Conservation (phyloP, 2,329 filamentous ascomycete genomes). For the Microsporum audouinii region DNA sequence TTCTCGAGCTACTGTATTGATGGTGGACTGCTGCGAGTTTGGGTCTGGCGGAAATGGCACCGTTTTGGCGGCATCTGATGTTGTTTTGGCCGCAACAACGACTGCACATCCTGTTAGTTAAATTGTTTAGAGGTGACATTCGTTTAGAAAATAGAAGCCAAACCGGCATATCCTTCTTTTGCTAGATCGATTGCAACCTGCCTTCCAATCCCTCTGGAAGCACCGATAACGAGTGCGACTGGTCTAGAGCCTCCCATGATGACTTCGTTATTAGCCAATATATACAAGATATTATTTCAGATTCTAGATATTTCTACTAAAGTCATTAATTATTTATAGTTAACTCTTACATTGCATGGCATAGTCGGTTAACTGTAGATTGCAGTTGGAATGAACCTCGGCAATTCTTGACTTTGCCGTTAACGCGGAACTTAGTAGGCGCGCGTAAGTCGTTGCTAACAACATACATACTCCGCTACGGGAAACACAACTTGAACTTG, state of each 20-base stretch:
- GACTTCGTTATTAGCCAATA: not conserved
- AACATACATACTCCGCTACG: no score
- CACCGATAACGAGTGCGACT: constrained; percentile 63
- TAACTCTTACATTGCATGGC: no score
- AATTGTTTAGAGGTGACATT: not conserved
- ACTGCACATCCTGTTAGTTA: constrained; percentile 37
- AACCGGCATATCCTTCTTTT: constrained; percentile 58
- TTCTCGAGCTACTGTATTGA: constrained; percentile 67
- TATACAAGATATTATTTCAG: not conserved
- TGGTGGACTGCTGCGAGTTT: constrained; percentile 63
- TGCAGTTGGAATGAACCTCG: no score
- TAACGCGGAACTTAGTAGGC: no score
- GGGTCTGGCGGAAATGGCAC: constrained; percentile 61
- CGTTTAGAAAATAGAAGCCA: constrained; percentile 5
- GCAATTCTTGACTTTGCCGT: no score
- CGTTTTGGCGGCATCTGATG: constrained; percentile 48
- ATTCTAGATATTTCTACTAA: not conserved
- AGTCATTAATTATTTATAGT: no score
- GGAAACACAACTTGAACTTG: no score
- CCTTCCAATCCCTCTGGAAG: constrained; percentile 67
- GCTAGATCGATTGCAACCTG: constrained; percentile 71
- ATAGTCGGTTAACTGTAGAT: no score
- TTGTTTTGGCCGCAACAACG: constrained; percentile 65
- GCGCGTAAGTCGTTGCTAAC: no score
- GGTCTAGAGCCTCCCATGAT: constrained; percentile 13